Evolutionary conservation across 2,329 filamentous ascomycete genomes (phyloP), one percentile per base, ranked within the genome.

Genomic region (Phialocephala subalpina): DNA sequence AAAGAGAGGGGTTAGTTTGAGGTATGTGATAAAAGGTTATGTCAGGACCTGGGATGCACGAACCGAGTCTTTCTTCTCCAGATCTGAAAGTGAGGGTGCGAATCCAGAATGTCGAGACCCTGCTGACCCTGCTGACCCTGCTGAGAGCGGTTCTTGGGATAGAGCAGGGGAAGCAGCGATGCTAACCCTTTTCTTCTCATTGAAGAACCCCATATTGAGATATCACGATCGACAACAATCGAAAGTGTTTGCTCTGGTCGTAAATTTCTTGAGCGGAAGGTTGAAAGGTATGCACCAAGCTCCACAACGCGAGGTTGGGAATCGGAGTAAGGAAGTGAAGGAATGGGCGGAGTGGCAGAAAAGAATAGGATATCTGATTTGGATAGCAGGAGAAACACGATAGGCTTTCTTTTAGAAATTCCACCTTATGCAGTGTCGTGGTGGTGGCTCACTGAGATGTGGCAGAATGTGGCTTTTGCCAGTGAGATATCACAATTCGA

Each of bases 141-240:
- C 57, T 16, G 60, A 58, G n/a, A 62, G 45, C 18, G 63, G 62
- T 29, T 61, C 62, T 11, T 58, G 29, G 6, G 53, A 52, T 55
- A 35, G 22, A 35, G 35, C 29, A 9, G 67, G 56, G 86, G 1
- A 82, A 84, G 74, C 89, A 86, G 63, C 87, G 49, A 57, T 36
- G 20, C 29, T 62, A 87, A 11, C 36, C 20, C 40, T 25, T 4
- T 52, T 45, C n/a, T 64, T 68, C 27, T 66, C 40, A 18, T 52
- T 58, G 49, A 62, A 64, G 53, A 62, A 66, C 18, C 52, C 63
- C 66, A 68, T 68, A 6, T n/a, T 55, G 52, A 42, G 11, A 11
- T 25, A 11, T 12, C 4, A n/a, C 5, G 45, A 49, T 49, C 12
- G 12, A 16, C 12, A n/a, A 42, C 4, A 42, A n/a, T 42, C 38